Evolutionary conservation across 2,329 filamentous ascomycete species (phyloP).

Genomic region (Thelonectria discophora): DNA sequence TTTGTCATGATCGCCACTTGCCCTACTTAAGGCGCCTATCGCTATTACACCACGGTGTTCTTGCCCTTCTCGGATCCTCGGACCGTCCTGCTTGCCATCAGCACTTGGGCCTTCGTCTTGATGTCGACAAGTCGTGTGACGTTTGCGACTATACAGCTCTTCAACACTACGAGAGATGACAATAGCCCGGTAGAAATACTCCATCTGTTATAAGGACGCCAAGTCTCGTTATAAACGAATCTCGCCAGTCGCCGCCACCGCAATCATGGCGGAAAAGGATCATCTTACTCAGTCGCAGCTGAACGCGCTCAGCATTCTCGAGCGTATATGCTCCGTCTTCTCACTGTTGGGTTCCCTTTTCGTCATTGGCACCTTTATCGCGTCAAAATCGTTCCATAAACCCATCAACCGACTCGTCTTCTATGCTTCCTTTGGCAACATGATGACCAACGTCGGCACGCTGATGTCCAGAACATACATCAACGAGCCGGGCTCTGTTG

Average conservation of each 20-base stretch:
- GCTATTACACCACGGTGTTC: conserved; percentile 1
- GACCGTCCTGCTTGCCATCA: background rate
- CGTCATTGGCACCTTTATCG: conserved; percentile 75
- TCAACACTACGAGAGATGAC: conserved; percentile 14
- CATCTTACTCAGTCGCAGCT: conserved; percentile 51
- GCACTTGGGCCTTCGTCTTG: background rate
- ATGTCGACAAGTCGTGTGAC: background rate
- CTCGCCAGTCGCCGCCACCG: conserved; percentile 5
- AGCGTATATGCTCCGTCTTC: conserved; percentile 74
- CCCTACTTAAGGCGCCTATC: conserved; percentile 16
- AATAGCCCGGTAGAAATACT: conserved; percentile 1
- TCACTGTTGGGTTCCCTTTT: conserved; percentile 76
- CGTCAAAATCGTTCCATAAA: conserved; percentile 78
- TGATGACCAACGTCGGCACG: conserved; percentile 79
- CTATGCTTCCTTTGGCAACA: conserved; percentile 83
- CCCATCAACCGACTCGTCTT: conserved; percentile 89
- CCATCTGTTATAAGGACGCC: background rate
- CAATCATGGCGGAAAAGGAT: conserved; percentile 31
- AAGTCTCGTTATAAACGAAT: background rate
- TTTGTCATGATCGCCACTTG: conserved; percentile 25
- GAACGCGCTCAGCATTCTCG: conserved; percentile 66
- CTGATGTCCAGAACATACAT: conserved; percentile 74
- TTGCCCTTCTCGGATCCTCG: background rate
- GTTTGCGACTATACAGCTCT: background rate
- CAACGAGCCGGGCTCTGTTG: conserved; percentile 54